A percentile compares a stretch with the other conserved stretches of the same genome.
phyloP scores from a whole-genome alignment of 1,139 yeast genomes.

The Chernovozyma aurita region DNA sequence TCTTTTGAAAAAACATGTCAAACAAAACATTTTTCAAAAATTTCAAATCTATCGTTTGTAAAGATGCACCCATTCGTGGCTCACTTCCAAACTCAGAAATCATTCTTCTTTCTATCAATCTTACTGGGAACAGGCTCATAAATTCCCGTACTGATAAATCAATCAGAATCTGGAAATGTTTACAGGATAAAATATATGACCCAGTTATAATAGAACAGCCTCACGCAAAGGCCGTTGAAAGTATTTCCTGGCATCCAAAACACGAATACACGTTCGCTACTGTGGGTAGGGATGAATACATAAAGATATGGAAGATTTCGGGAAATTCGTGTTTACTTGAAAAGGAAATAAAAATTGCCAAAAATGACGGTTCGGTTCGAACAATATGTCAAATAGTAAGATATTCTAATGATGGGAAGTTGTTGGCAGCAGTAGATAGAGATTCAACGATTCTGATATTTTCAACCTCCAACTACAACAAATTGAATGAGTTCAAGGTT shows the following conservation, averaged over 20 bases:
- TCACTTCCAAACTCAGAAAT: slow-evolving; percentile 24
- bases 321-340: slow-evolving; percentile 34
- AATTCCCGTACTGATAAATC: slow-evolving; percentile 44
- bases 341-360: slow-evolving; percentile 25
- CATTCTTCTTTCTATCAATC: slow-evolving; percentile 29
- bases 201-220: slow-evolving; percentile 40
- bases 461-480: slow-evolving; percentile 19
- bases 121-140: slow-evolving; percentile 41
- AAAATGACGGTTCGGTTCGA: slow-evolving; percentile 9
- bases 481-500: slow-evolving; percentile 20
- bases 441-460: slow-evolving; percentile 26
- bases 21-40: slow-evolving; percentile 21
- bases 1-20: too few species aligned
- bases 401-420: slow-evolving; percentile 52
- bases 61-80: slow-evolving; percentile 28
- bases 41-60: slow-evolving; percentile 17
- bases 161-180: slow-evolving; percentile 39
- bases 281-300: slow-evolving; percentile 50
- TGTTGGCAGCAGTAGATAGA: slow-evolving; percentile 46
- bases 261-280: slow-evolving; percentile 52
- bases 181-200: slow-evolving; percentile 24
- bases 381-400: slow-evolving; percentile 28
- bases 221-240: slow-evolving; percentile 44
- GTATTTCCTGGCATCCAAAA: slow-evolving; percentile 59
- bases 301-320: slow-evolving; percentile 53